These are phyloP conservation scores for Panus rudis DNA, from an alignment of 768 basidiomycete genomes.

Conservation along the genomic window DNA sequence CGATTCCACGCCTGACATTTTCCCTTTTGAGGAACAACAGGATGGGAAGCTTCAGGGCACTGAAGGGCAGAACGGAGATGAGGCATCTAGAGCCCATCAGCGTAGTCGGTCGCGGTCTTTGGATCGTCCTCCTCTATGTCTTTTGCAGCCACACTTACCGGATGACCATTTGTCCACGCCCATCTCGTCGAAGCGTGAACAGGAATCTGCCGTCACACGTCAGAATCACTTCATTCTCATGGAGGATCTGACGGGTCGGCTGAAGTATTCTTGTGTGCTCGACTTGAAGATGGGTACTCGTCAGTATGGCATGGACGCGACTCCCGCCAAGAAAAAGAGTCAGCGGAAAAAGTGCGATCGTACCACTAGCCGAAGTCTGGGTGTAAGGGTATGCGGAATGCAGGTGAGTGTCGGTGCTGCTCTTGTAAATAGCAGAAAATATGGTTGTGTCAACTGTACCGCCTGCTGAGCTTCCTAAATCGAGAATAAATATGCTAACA, in stretches of 20 bases:
- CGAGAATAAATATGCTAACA: conserved; percentile 7
- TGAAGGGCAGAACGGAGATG: conserved; percentile 6
- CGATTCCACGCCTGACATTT: conserved; percentile 23
- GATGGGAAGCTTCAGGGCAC: too few relatives aligned
- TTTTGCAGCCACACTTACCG: conserved; percentile 11
- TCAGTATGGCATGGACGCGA: conserved; percentile 96
- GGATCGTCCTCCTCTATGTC: conserved; percentile 3
- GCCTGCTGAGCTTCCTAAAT: too few relatives aligned
- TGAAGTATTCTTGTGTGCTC: conserved; percentile 90
- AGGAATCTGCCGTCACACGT: conserved; percentile 44
- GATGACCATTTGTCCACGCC: conserved; percentile 8
- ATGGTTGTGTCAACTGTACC: conserved; percentile 7
- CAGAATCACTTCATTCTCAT: conserved; percentile 98
- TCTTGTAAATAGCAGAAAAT: conserved; percentile 2
- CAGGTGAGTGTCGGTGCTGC: conserved; percentile 57
- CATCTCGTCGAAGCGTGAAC: conserved; percentile 1
- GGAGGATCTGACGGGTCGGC: conserved; percentile 93
- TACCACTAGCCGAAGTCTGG: conserved; percentile 86
- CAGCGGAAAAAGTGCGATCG: conserved; percentile 97
- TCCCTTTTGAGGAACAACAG: conserved; percentile 26
- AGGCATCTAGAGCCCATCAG: conserved; percentile 2
- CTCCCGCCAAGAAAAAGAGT: conserved; percentile 89
- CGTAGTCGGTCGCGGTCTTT: conserved; percentile 6
- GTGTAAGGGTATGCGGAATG: conserved; percentile 96
- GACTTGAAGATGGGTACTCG: conserved; percentile 99